Evolutionary conservation across 495 filamentous ascomycete genomes (phyloP).

Genomic region (Corynascus novoguineensis): DNA sequence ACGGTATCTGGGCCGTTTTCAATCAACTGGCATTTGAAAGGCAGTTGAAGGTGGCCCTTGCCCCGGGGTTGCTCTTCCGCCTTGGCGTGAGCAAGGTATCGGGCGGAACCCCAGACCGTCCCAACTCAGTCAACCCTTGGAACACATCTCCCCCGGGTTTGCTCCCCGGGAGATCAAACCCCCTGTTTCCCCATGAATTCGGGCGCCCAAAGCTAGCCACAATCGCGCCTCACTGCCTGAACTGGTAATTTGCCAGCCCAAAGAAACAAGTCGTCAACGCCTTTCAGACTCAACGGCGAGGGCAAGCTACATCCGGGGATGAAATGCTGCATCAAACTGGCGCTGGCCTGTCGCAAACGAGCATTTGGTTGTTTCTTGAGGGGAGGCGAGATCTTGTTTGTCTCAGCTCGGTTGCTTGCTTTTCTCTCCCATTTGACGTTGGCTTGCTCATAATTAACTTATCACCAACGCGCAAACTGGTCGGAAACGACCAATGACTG

Average conservation of each 20-base stretch:
- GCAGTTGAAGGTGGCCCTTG: too few relatives aligned
- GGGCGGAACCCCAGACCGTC: conserved; percentile 2
- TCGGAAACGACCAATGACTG: not conserved
- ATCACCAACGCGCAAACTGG: conserved; percentile 11
- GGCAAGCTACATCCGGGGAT: not conserved
- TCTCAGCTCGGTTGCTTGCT: conserved; percentile 10
- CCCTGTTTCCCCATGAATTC: not conserved
- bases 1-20: not conserved
- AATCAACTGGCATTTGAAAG: too few relatives aligned
- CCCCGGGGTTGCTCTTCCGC: conserved; percentile 20
- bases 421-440: not conserved
- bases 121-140: conserved; percentile 1
- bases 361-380: not conserved
- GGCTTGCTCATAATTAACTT: conserved; percentile 7
- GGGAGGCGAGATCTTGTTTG: not conserved
- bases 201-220: conserved; percentile 3
- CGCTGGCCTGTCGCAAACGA: not conserved
- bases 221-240: conserved; percentile 22
- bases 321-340: not conserved
- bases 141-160: conserved; percentile 14
- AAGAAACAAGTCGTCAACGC: not conserved
- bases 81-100: conserved; percentile 12
- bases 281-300: not conserved
- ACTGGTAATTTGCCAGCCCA: conserved; percentile 1
- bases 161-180: conserved; percentile 11